Percentiles rank a stretch among this genome's conserved stretches.
Evolutionary conservation across 495 filamentous ascomycete genomes (phyloP).

Genomic region (Penicillium robsamsonii): DNA sequence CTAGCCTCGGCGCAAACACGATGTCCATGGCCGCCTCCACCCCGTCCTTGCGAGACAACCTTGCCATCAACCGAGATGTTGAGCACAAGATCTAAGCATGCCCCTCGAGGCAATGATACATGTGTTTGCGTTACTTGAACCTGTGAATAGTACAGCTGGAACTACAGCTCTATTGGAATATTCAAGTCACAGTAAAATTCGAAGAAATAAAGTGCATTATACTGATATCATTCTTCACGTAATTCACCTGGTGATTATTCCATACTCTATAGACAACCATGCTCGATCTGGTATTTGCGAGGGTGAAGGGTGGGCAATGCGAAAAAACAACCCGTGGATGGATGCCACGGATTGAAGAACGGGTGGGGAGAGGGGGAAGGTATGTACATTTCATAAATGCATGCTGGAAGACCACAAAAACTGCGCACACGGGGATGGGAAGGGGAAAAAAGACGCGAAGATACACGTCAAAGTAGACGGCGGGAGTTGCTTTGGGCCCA

Average conservation of each 20-base stretch:
- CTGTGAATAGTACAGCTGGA: not conserved
- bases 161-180: not conserved
- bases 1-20: not conserved
- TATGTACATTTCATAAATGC: slow-evolving; percentile 46
- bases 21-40: no score
- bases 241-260: slow-evolving; percentile 32
- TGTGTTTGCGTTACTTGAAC: not conserved
- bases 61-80: not conserved
- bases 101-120: not conserved
- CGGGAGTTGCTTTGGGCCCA: slow-evolving; percentile 13
- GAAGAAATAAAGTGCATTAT: slow-evolving; percentile 23
- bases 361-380: slow-evolving; percentile 18
- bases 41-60: no score
- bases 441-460: slow-evolving; percentile 13
- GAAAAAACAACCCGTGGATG: slow-evolving; percentile 14
- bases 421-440: slow-evolving; percentile 15
- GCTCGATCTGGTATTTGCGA: slow-evolving; percentile 35
- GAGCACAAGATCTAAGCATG: not conserved
- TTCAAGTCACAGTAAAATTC: not conserved
- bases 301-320: slow-evolving; percentile 25
- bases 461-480: slow-evolving; percentile 14
- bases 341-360: slow-evolving; percentile 19
- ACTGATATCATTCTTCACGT: slow-evolving; percentile 33
- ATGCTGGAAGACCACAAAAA: slow-evolving; percentile 24
- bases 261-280: slow-evolving; percentile 41